These are phyloP conservation scores for Letharia lupina DNA, from an alignment of 495 filamentous ascomycete species.

Conservation along the genomic window DNA sequence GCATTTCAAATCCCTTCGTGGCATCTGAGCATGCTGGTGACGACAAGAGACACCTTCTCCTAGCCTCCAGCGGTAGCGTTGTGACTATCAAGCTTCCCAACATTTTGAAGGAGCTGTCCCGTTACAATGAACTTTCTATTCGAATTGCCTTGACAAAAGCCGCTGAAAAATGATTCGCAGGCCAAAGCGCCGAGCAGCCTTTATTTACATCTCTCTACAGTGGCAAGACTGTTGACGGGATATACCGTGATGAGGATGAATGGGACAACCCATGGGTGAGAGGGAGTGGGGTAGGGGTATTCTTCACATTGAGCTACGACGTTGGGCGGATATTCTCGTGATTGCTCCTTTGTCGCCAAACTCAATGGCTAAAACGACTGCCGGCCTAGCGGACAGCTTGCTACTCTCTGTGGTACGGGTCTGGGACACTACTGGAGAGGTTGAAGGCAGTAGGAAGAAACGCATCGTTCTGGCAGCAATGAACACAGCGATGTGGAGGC, in stretches of 20 bases:
- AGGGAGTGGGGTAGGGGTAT: constrained; percentile 37
- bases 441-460: constrained; percentile 38
- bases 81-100: constrained; percentile 84
- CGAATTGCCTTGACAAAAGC: constrained; percentile 67
- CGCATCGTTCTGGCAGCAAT: constrained; percentile 51
- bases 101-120: constrained; percentile 53
- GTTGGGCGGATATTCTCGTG: constrained; percentile 73
- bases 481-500: constrained; percentile 87
- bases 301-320: constrained; percentile 75
- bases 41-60: constrained; percentile 65
- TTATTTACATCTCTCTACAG: constrained; percentile 40
- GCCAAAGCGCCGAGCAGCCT: constrained; percentile 64
- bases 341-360: constrained; percentile 76
- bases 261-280: constrained; percentile 66
- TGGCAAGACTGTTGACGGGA: constrained; percentile 55
- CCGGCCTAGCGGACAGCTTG: constrained; percentile 60
- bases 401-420: constrained; percentile 68
- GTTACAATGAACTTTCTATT: constrained; percentile 57
- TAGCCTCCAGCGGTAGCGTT: constrained; percentile 69
- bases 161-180: constrained; percentile 61
- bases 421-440: constrained; percentile 67
- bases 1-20: constrained; percentile 22
- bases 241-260: constrained; percentile 73
- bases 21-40: constrained; percentile 41
- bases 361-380: constrained; percentile 66